phyloP scores from a whole-genome alignment of 2,329 filamentous ascomycete species.

The Orbilia quercus region DNA sequence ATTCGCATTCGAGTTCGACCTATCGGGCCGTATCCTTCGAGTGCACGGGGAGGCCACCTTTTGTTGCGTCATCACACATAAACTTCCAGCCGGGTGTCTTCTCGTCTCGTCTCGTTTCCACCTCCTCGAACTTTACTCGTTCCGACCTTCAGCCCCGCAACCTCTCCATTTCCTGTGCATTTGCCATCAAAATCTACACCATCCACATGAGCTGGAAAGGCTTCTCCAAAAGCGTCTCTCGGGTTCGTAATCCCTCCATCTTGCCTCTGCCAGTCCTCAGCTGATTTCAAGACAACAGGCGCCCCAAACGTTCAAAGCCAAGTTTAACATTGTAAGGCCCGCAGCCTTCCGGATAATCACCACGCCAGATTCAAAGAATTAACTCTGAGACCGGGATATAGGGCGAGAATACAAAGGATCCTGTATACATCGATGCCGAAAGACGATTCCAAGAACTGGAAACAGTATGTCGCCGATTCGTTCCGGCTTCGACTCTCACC shows the following conservation, averaged over 20 bases:
- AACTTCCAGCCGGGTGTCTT: constrained; percentile 1
- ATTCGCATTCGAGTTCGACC: too few relatives aligned
- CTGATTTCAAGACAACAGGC: constrained; percentile 67
- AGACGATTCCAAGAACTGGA: constrained; percentile 93
- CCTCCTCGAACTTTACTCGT: constrained; percentile 33
- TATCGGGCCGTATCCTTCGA: neutral
- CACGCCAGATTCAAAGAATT: constrained; percentile 2
- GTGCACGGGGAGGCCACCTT: constrained; percentile 12
- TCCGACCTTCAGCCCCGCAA: constrained; percentile 24
- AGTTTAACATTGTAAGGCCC: constrained; percentile 80
- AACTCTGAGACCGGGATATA: constrained; percentile 58
- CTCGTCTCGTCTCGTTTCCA: constrained; percentile 20
- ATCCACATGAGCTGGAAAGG: constrained; percentile 92
- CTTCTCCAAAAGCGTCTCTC: constrained; percentile 86
- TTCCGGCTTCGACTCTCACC: constrained; percentile 11
- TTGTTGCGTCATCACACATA: constrained; percentile 56
- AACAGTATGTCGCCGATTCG: constrained; percentile 63
- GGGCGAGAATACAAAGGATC: constrained; percentile 93
- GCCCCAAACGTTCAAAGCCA: constrained; percentile 89
- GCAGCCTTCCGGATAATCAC: constrained; percentile 1
- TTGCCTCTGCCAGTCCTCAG: constrained; percentile 59
- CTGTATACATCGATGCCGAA: constrained; percentile 93
- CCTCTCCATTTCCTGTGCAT: constrained; percentile 21
- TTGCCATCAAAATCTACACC: constrained; percentile 18
- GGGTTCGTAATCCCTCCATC: constrained; percentile 70